These are phyloP conservation scores for Nakaseomyces nivariensis DNA, from an alignment of 1,139 yeast species.

Conservation along the genomic window DNA sequence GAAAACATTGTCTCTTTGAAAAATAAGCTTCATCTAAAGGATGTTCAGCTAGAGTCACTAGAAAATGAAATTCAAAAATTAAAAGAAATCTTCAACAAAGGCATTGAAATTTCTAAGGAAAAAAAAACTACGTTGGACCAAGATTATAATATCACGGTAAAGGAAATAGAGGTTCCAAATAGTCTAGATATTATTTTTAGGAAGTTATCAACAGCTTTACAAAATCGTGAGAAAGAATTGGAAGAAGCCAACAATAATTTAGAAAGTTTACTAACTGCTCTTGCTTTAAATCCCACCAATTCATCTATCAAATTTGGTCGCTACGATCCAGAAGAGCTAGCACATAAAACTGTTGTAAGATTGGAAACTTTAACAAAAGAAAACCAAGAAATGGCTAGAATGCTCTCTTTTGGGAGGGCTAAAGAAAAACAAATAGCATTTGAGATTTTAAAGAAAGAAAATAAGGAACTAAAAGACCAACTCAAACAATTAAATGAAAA, in stretches of 20 bases:
- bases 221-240: constrained; percentile 45
- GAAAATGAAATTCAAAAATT: constrained; percentile 31
- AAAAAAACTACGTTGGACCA: constrained; percentile 10
- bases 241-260: constrained; percentile 50
- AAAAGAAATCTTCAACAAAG: constrained; percentile 18
- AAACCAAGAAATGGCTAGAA: constrained; percentile 58
- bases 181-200: constrained; percentile 27
- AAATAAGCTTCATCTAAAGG: constrained; percentile 28
- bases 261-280: constrained; percentile 53
- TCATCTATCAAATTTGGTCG: constrained; percentile 40
- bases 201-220: constrained; percentile 38
- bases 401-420: constrained; percentile 63
- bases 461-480: constrained; percentile 34
- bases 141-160: constrained; percentile 5
- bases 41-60: constrained; percentile 32
- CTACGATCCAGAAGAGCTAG: constrained; percentile 64
- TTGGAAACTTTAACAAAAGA: constrained; percentile 55
- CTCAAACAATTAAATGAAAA: constrained; percentile 14
- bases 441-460: constrained; percentile 48
- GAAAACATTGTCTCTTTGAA: neutral
- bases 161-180: constrained; percentile 14
- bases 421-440: constrained; percentile 63
- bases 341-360: constrained; percentile 64
- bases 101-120: constrained; percentile 6
- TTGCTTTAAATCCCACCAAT: constrained; percentile 38